Conservation (phyloP, 23 red algal species). For the Gracilaria gracilis region DNA sequence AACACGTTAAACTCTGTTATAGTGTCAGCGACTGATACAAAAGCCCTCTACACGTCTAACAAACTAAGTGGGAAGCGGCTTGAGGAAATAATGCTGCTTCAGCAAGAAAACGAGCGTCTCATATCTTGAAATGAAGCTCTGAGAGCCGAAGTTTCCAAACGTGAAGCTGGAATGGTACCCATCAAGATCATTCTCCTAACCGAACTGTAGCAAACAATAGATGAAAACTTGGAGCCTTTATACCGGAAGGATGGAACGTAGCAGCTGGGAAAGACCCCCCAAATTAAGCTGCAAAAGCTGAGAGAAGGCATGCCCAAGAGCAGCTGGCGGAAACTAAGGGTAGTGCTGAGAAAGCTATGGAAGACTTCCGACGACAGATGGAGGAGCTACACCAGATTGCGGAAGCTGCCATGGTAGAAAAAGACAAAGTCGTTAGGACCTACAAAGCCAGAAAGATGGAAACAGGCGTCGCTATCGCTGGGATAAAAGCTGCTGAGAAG, state of each 20-base stretch:
- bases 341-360: conserved; percentile 43
- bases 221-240: conserved; percentile 74
- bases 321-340: conserved; percentile 41
- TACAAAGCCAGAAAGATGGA: conserved; percentile 87
- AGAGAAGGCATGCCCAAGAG: conserved; percentile 44
- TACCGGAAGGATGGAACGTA: conserved; percentile 52
- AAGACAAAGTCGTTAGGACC: conserved; percentile 72
- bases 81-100: conserved; percentile 40
- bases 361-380: conserved; percentile 54
- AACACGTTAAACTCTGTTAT: neutral
- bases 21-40: neutral
- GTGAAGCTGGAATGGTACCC: conserved; percentile 44
- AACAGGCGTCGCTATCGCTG: conserved; percentile 38
- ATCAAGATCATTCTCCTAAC: conserved; percentile 66
- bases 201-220: conserved; percentile 80
- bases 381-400: conserved; percentile 65
- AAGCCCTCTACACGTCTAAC: conserved; percentile 21
- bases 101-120: conserved; percentile 56
- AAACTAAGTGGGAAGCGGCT: conserved; percentile 34
- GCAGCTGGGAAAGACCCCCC: conserved; percentile 41
- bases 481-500: conserved; percentile 39
- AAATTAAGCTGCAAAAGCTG: conserved; percentile 45
- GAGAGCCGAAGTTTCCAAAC: conserved; percentile 45
- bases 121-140: conserved; percentile 51
- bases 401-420: conserved; percentile 70